Conservation (phyloP, 805 yeast species). For the Yueomyces sinensis region DNA sequence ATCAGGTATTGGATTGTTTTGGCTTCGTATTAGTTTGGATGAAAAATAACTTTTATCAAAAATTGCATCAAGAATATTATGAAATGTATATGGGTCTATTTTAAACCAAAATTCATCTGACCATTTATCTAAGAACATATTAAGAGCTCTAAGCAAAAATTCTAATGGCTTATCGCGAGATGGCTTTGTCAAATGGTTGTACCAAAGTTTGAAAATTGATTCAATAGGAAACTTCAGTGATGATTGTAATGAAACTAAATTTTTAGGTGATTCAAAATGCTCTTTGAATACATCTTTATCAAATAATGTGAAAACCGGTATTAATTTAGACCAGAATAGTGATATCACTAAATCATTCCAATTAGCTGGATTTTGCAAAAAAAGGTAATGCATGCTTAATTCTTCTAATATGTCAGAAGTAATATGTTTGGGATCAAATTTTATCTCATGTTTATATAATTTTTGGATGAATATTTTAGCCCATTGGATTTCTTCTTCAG, state of each 20-base stretch:
- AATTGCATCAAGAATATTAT: constrained; percentile 45
- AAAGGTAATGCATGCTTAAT: constrained; percentile 35
- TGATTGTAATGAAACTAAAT: constrained; percentile 19
- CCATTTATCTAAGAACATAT: constrained; percentile 30
- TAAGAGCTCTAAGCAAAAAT: constrained; percentile 38
- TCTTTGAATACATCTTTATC: constrained; percentile 14
- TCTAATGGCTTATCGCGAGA: constrained; percentile 32
- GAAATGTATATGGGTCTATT: constrained; percentile 40
- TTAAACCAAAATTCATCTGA: constrained; percentile 40
- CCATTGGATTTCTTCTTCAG: constrained; percentile 34
- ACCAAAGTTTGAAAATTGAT: constrained; percentile 23
- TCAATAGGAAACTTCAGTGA: constrained; percentile 19
- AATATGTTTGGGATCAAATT: constrained; percentile 10
- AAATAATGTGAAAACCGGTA: constrained; percentile 18
- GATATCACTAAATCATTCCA: constrained; percentile 27
- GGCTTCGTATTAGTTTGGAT: constrained; percentile 22
- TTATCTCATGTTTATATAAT: constrained; percentile 7
- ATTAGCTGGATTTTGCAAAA: constrained; percentile 38
- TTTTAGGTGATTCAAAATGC: constrained; percentile 19
- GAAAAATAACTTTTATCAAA: constrained; percentile 40
- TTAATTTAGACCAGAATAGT: constrained; percentile 21
- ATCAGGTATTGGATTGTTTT: constrained; percentile 15
- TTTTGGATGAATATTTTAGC: constrained; percentile 25
- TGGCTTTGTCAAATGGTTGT: constrained; percentile 15
- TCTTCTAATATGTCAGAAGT: constrained; percentile 39